Conservation (phyloP, 805 yeast genomes). For the Sungouiozyma ichnusensis region DNA sequence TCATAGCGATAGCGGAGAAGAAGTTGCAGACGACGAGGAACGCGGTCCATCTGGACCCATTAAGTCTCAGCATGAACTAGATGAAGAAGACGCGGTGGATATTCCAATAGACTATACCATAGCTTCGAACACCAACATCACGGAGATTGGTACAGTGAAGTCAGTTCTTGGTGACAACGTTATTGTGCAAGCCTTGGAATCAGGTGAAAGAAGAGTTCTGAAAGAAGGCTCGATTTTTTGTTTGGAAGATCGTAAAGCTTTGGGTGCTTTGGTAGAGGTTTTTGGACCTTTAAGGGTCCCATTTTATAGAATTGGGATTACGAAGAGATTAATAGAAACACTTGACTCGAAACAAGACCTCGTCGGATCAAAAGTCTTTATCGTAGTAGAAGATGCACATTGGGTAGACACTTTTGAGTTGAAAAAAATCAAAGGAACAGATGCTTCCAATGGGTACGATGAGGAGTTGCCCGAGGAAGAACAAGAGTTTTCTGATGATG, state of each 20-base stretch:
- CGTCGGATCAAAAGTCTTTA: conserved; percentile 52
- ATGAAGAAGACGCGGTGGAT: conserved; percentile 55
- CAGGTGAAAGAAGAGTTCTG: conserved; percentile 78
- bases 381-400: conserved; percentile 71
- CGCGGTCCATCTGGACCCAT: conserved; percentile 54
- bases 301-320: conserved; percentile 61
- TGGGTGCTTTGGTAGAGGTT: conserved; percentile 79
- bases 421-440: conserved; percentile 70
- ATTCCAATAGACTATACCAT: conserved; percentile 60
- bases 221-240: conserved; percentile 76
- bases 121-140: conserved; percentile 51
- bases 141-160: conserved; percentile 57
- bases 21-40: conserved; percentile 34
- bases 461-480: conserved; percentile 91
- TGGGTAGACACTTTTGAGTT: conserved; percentile 69
- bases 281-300: conserved; percentile 85
- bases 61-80: conserved; percentile 63
- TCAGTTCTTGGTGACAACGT: conserved; percentile 64
- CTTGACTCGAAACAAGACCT: conserved; percentile 24
- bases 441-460: conserved; percentile 90
- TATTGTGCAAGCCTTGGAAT: conserved; percentile 56
- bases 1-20: too few species aligned
- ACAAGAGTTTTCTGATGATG: conserved; percentile 93
- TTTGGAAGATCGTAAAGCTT: conserved; percentile 52
- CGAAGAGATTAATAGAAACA: conserved; percentile 8